Conservation (phyloP, 2,329 filamentous ascomycete species). For the Mollisia scopiformis region DNA sequence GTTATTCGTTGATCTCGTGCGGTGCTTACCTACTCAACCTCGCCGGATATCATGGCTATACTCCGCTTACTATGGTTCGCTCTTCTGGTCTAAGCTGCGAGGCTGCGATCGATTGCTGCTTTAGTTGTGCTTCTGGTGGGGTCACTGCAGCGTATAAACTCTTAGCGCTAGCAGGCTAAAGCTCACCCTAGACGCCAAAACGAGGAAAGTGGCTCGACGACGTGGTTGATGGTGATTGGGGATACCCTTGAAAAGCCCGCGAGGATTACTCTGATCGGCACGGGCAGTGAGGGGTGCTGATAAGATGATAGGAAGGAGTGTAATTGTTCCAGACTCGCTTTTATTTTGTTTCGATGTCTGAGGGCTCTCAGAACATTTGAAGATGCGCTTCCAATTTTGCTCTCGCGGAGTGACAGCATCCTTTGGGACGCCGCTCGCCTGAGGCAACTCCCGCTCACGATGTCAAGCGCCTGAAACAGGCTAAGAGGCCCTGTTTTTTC, state of each 20-base stretch:
- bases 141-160: neutral
- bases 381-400: neutral
- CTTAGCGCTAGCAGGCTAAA: conserved; percentile 31
- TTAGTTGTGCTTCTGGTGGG: neutral
- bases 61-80: conserved; percentile 19
- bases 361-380: neutral
- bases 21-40: conserved; percentile 11
- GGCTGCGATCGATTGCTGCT: conserved; percentile 10
- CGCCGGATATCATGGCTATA: conserved; percentile 19
- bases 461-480: conserved; percentile 33
- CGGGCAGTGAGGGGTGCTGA: conserved; percentile 20
- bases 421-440: conserved; percentile 7
- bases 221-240: conserved; percentile 37
- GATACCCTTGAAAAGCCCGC: conserved; percentile 26
- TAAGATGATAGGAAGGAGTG: conserved; percentile 27
- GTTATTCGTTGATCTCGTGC: conserved; percentile 4
- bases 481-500: conserved; percentile 28
- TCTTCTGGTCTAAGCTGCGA: conserved; percentile 17
- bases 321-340: conserved; percentile 6
- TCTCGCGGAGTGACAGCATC: conserved; percentile 13
- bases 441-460: conserved; percentile 13
- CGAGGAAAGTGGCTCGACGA: conserved; percentile 26
- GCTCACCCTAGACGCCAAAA: conserved; percentile 27
- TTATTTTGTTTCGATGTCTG: conserved; percentile 2
- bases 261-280: conserved; percentile 24